These are phyloP conservation scores for Termitomyces sp. DNA, from an alignment of 768 basidiomycete genomes.

Conservation along the genomic window DNA sequence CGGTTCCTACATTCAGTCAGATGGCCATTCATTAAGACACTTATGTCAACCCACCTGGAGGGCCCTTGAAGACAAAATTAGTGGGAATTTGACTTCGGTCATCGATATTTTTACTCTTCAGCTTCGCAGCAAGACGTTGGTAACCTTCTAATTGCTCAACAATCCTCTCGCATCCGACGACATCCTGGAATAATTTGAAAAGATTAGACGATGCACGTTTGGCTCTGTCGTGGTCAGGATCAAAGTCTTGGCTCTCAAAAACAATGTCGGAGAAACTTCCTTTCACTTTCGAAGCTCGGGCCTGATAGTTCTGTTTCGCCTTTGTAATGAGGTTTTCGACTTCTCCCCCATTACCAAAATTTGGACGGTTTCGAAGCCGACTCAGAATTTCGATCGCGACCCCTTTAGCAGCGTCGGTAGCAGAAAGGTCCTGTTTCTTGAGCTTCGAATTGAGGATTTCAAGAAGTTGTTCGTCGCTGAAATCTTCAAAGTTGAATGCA, in stretches of 20 bases:
- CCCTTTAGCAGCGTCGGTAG: not conserved
- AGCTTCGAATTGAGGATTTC: not conserved
- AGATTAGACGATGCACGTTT: constrained; percentile 45
- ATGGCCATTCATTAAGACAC: not conserved
- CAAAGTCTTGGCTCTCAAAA: constrained; percentile 59
- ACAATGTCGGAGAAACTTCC: constrained; percentile 27
- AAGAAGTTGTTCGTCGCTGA: not conserved
- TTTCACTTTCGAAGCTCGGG: not conserved
- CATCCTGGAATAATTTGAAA: constrained; percentile 18
- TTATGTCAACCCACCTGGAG: not conserved
- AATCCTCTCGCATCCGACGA: not conserved
- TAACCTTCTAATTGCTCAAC: not conserved
- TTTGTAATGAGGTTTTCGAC: not conserved
- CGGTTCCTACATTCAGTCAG: constrained; percentile 56
- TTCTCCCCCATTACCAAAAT: not conserved
- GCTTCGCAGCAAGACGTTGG: not conserved
- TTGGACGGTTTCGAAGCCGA: not conserved
- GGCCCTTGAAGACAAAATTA: constrained; percentile 1
- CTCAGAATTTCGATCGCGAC: not conserved
- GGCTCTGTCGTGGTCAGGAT: constrained; percentile 51
- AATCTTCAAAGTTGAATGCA: not conserved
- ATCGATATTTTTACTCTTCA: not conserved
- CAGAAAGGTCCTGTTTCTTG: not conserved
- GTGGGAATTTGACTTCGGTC: not conserved
- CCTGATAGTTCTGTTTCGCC: not conserved